Conservation (phyloP, 2,329 filamentous ascomycete species). For the Paecilomyces variotii region DNA sequence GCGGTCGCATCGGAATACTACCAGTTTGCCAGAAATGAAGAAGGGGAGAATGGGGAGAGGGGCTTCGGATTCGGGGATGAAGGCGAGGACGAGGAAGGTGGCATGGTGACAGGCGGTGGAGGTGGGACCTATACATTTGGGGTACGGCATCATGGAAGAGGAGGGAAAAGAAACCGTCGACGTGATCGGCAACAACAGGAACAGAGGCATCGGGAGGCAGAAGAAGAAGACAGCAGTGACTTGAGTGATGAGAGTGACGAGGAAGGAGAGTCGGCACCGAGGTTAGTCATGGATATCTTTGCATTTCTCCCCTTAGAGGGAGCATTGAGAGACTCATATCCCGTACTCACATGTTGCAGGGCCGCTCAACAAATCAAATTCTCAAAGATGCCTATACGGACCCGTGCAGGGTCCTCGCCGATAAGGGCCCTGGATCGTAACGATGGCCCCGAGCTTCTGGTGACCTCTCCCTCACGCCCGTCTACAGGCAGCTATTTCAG, state of each 20-base stretch:
- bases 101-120: conserved; percentile 53
- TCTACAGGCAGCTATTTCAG: conserved; percentile 40
- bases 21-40: conserved; percentile 35
- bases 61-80: conserved; percentile 33
- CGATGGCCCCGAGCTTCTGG: conserved; percentile 41
- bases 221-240: conserved; percentile 60
- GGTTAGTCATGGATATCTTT: conserved; percentile 15
- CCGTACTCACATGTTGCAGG: conserved; percentile 29
- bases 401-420: conserved; percentile 81
- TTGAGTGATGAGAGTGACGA: conserved; percentile 61
- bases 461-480: conserved; percentile 49
- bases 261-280: conserved; percentile 41
- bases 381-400: conserved; percentile 84
- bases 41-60: conserved; percentile 18
- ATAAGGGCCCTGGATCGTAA: conserved; percentile 48
- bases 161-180: conserved; percentile 23
- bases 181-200: conserved; percentile 38
- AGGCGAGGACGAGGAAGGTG: conserved; percentile 54
- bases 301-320: not conserved
- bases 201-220: conserved; percentile 46
- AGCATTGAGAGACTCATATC: not conserved
- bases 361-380: conserved; percentile 90
- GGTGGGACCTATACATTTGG: conserved; percentile 50
- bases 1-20: conserved; percentile 57
- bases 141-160: conserved; percentile 28